Evolutionary conservation across 208 protist species (phyloP), one percentile per base, ranked within the genome.

Genomic region (Tritrichomonas foetus): DNA sequence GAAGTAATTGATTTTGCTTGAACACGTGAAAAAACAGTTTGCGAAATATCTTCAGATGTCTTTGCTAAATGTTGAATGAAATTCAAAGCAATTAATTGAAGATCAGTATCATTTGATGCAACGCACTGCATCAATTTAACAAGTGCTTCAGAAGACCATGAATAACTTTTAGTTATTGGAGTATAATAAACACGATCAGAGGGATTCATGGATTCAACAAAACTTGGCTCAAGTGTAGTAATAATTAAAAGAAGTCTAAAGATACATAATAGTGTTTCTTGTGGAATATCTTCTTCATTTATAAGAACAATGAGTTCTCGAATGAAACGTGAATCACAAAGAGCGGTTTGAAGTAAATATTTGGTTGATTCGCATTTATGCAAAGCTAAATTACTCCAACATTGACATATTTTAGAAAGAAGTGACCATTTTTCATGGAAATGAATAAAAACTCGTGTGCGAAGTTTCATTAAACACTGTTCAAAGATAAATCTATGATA

Each of bases 361-460:
- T 82, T 47, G 20, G 8, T 64, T 8, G 8, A 25, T 64, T 64
- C 20, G 27, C 27, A n/a, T 69, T 11, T 30, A n/a, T 69, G 3
- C 13, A 33, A 5, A 27, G 39, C 33, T 57, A 89, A 61, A 57
- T 89, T 89, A 9, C 47, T 89, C 78, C 78, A 89, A 39, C 1
- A 14, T 89, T 89, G 78, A 2, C 16, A 36, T 39, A 89, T 89
- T 39, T 89, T 36, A 47, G 41, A 89, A 33, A 89, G 11, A 39
- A 89, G 53, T 39, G 78, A 89, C 78, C 78, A 89, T 89, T 89
- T 89, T 57, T 89, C 78, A 36, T 89, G 33, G 41, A 89, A 89
- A 36, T 89, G 78, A 33, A 20, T 8, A 39, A 39, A 89, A 30
- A 89, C 1, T 33, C 47, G 9, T 41, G 33, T 36, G 53, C 41